Evolutionary conservation across 352 stramenopile species (phyloP).

Genomic region (Pythium insidiosum): DNA sequence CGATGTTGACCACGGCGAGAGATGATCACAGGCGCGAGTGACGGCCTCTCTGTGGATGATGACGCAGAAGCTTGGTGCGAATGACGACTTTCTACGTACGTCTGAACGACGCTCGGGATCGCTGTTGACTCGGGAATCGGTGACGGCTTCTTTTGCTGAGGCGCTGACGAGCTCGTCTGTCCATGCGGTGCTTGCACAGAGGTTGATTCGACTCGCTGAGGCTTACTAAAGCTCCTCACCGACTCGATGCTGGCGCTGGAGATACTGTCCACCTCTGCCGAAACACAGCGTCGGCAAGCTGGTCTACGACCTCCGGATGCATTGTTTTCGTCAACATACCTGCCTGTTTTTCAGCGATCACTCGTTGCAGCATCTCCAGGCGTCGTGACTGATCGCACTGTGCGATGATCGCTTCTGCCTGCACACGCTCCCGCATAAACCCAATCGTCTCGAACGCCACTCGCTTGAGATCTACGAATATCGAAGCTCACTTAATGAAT

Average conservation of each 20-base stretch:
- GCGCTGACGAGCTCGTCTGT: no score
- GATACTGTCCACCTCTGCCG: slow-evolving; percentile 8
- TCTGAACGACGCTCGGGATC: slow-evolving; percentile 8
- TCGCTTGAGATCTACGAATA: slow-evolving; percentile 20
- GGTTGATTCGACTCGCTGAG: no score
- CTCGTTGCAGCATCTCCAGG: neutral
- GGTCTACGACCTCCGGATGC: no score
- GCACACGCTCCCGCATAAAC: slow-evolving; percentile 39
- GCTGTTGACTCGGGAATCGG: no score
- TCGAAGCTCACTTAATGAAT: neutral
- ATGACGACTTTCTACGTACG: slow-evolving; percentile 6
- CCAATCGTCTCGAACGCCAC: slow-evolving; percentile 41
- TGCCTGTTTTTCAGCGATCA: slow-evolving; percentile 4
- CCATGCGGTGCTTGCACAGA: no score
- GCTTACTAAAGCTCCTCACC: no score
- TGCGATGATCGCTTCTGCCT: slow-evolving; percentile 34
- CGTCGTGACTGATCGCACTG: slow-evolving; percentile 24
- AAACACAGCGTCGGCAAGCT: no score
- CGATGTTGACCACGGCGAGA: slow-evolving; percentile 2
- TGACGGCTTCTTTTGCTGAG: no score
- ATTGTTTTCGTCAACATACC: no score
- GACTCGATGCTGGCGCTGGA: no score
- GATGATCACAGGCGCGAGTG: slow-evolving; percentile 13
- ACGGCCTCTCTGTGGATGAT: no score
- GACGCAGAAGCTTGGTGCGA: no score